These are phyloP conservation scores for Hyphopichia fennica DNA, from an alignment of 1,139 yeast species.

Conservation along the genomic window DNA sequence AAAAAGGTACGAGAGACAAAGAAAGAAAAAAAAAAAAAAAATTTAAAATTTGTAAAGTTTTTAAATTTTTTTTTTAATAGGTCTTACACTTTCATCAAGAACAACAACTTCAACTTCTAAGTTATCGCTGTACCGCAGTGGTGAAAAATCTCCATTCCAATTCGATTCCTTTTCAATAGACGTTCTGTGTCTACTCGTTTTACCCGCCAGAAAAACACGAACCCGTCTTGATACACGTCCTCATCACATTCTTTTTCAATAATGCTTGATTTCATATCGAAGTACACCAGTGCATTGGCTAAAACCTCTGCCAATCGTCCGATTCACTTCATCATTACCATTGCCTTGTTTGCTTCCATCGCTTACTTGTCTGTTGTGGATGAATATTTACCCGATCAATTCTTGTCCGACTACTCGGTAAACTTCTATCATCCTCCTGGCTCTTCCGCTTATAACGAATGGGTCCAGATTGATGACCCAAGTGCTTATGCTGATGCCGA, in stretches of 20 bases:
- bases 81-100: no score
- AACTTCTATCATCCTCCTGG: slow-evolving; percentile 50
- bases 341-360: slow-evolving; percentile 74
- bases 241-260: not conserved
- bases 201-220: not conserved
- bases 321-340: slow-evolving; percentile 77
- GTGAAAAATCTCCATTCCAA: not conserved
- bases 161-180: no score
- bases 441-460: slow-evolving; percentile 33
- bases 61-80: not conserved
- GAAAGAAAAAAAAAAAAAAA: not conserved
- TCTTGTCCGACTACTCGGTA: slow-evolving; percentile 15
- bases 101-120: not conserved
- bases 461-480: slow-evolving; percentile 43
- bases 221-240: not conserved
- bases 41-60: no score
- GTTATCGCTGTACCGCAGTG: not conserved
- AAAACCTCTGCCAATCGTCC: slow-evolving; percentile 79
- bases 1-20: not conserved
- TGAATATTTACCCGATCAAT: slow-evolving; percentile 58
- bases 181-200: not conserved
- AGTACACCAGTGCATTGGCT: slow-evolving; percentile 49
- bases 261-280: slow-evolving; percentile 32
- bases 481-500: slow-evolving; percentile 39
- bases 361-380: slow-evolving; percentile 83